phyloP scores from a whole-genome alignment of 2,329 filamentous ascomycete species.

The Fusarium mangiferae region DNA sequence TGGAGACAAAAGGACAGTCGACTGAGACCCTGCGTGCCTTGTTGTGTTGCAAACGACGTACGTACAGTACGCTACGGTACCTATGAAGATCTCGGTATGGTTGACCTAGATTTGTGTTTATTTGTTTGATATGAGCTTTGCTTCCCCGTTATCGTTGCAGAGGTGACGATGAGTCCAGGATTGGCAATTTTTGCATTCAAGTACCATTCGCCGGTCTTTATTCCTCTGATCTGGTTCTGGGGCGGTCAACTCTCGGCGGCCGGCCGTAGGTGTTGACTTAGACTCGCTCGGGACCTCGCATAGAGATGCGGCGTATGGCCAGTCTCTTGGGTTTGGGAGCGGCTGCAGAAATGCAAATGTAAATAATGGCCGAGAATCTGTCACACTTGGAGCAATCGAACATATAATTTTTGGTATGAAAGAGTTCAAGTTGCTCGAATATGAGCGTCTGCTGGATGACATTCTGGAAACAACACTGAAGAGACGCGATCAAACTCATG shows the following conservation, averaged over 20 bases:
- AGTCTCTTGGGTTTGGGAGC: constrained; percentile 22
- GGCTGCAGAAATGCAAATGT: constrained; percentile 25
- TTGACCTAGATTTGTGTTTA: constrained; percentile 7
- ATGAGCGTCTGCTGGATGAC: constrained; percentile 15
- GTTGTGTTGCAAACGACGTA: not conserved
- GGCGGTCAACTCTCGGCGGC: constrained; percentile 34
- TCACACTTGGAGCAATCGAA: constrained; percentile 23
- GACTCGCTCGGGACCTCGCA: constrained; percentile 39
- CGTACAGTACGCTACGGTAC: constrained; percentile 2
- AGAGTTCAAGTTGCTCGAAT: constrained; percentile 7
- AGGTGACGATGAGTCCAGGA: not conserved
- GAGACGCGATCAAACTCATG: constrained; percentile 34
- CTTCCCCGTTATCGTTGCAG: not conserved
- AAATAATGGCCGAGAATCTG: constrained; percentile 15
- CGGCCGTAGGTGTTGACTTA: constrained; percentile 32
- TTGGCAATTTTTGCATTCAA: constrained; percentile 4
- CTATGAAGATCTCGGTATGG: not conserved
- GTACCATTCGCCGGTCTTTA: not conserved
- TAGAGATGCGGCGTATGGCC: constrained; percentile 34
- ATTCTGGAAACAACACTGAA: constrained; percentile 5
- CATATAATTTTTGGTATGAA: constrained; percentile 4
- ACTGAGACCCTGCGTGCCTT: constrained; percentile 32
- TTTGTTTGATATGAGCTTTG: constrained; percentile 8
- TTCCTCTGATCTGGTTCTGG: constrained; percentile 16
- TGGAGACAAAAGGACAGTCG: constrained; percentile 25